Evolutionary conservation across 2,329 filamentous ascomycete genomes (phyloP), one percentile per base, ranked within the genome.

Genomic region (Gnomoniopsis sp.): DNA sequence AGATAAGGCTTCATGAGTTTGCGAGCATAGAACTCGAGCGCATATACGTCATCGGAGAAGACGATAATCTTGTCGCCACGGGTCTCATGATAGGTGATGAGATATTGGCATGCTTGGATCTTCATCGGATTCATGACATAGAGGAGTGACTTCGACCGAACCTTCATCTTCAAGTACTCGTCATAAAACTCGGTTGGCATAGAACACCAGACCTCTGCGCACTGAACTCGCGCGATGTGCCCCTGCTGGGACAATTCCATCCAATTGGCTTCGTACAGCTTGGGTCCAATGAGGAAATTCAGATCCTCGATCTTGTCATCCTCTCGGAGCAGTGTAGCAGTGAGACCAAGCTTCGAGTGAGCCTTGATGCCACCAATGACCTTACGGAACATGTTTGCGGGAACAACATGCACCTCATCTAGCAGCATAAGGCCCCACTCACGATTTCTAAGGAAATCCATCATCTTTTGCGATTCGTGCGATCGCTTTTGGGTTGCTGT

Each of bases 131-230:
- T 99, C 93, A 99, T 98, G 65, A 96, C 96, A 67, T 95, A 97
- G 2, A 98, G 83, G 6, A 79, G 61, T 3, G 73, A 73, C 67
- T 77, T 75, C 65, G 77, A 76, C 8, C 77, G 74, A 1, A 77
- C 73, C 17, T 85, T 85, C 14, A 86, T 87, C 62, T 85, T 84
- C 60, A 98, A 83, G 74, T 98, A 99, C 71, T 98, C 91, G 19
- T 91, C 88, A 72, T 97, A 98, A 71, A 99, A 99, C 67, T 99
- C 95, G 0, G 93, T 95, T 0, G 95, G 96, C 95, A 99, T 99
- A 2, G 93, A 92, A 70, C 95, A 99, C 95, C 95, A 99, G 7
- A 99, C 95, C 74, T 99, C 95, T 15, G 95, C 95, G 72, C 95
- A 99, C 73, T 99, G 95, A 2, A 99, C 95, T 65, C 91, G 89